Evolutionary conservation across 768 basidiomycete genomes (phyloP).

Genomic region (Leccinum olivaceopallidum): DNA sequence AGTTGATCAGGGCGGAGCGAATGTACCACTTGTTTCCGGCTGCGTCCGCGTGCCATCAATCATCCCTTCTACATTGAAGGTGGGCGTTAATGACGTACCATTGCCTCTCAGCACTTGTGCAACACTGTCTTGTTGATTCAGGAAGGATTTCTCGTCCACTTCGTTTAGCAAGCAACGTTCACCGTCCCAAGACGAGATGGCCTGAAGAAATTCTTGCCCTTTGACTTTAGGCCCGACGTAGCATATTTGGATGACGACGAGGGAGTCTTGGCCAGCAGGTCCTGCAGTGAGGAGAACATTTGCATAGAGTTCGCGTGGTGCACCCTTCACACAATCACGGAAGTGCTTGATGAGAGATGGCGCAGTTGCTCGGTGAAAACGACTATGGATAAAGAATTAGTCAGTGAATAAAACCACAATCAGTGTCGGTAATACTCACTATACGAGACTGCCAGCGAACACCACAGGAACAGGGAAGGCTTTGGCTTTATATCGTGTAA

Average conservation of each 20-base stretch:
- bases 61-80: neutral
- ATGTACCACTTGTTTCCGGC: slow-evolving; percentile 91
- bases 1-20: slow-evolving; percentile 79
- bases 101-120: slow-evolving; percentile 86
- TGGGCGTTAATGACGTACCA: slow-evolving; percentile 43
- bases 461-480: slow-evolving; percentile 90
- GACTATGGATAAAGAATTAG: slow-evolving; percentile 44
- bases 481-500: slow-evolving; percentile 85
- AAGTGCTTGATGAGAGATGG: slow-evolving; percentile 89
- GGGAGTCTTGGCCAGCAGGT: slow-evolving; percentile 77
- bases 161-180: slow-evolving; percentile 86
- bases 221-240: slow-evolving; percentile 77
- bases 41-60: slow-evolving; percentile 28
- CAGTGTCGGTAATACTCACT: slow-evolving; percentile 51
- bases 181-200: slow-evolving; percentile 89
- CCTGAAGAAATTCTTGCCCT: slow-evolving; percentile 74
- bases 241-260: slow-evolving; percentile 91
- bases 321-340: slow-evolving; percentile 89
- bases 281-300: slow-evolving; percentile 91
- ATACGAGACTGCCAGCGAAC: slow-evolving; percentile 90
- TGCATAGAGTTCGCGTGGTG: slow-evolving; percentile 84
- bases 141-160: slow-evolving; percentile 86
- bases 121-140: slow-evolving; percentile 89
- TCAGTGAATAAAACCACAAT: slow-evolving; percentile 6
- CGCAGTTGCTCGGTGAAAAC: slow-evolving; percentile 85